These are phyloP conservation scores for Pythium diclinum DNA, from an alignment of 352 stramenopile genomes.

Conservation along the genomic window DNA sequence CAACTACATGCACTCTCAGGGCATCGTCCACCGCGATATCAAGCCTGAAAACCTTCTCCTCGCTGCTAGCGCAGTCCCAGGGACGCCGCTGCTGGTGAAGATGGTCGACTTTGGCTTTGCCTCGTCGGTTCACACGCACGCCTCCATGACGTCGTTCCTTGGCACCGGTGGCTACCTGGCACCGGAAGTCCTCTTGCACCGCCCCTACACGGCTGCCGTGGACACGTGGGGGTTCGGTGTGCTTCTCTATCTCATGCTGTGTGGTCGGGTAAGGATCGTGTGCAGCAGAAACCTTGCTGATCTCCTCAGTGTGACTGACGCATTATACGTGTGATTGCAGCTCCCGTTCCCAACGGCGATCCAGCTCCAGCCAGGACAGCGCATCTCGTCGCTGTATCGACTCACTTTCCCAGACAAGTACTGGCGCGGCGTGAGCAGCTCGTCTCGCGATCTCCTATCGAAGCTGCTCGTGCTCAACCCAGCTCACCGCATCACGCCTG, in stretches of 20 bases:
- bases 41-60: slow-evolving; percentile 81
- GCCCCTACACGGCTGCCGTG: slow-evolving; percentile 93
- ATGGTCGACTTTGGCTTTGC: slow-evolving; percentile 99
- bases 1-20: slow-evolving; percentile 67
- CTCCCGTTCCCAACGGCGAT: slow-evolving; percentile 66
- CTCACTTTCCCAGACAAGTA: slow-evolving; percentile 75
- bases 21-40: slow-evolving; percentile 68
- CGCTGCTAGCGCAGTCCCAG: slow-evolving; percentile 29
- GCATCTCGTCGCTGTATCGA: slow-evolving; percentile 57
- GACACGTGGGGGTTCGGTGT: slow-evolving; percentile 98
- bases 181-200: slow-evolving; percentile 95
- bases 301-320: background rate
- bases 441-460: slow-evolving; percentile 56
- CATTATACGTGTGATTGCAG: slow-evolving; percentile 15
- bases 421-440: slow-evolving; percentile 58
- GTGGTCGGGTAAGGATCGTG: slow-evolving; percentile 80
- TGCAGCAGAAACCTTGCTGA: background rate
- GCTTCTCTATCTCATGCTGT: slow-evolving; percentile 96
- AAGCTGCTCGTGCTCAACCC: slow-evolving; percentile 64
- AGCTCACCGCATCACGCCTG: slow-evolving; percentile 41
- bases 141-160: slow-evolving; percentile 68
- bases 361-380: slow-evolving; percentile 56
- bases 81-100: slow-evolving; percentile 78
- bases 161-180: slow-evolving; percentile 93
- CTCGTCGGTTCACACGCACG: slow-evolving; percentile 81